Evolutionary conservation across 129 eudicot species (phyloP).

Genomic region (Centella asiatica): DNA sequence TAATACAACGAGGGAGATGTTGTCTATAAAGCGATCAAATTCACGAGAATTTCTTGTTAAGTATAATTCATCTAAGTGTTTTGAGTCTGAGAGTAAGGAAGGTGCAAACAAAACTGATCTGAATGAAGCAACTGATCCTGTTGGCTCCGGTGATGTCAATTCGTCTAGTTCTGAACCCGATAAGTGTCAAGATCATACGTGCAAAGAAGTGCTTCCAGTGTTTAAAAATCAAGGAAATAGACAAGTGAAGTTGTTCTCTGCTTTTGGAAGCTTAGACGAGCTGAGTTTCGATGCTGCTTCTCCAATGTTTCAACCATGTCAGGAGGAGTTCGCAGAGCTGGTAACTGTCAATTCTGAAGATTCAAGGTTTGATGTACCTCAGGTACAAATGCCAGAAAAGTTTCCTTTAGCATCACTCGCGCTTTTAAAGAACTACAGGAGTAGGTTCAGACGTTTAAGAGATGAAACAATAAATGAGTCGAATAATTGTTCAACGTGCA

Average conservation of each 20-base stretch:
- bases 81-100: slow-evolving; percentile 12
- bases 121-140: slow-evolving; percentile 16
- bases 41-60: neutral
- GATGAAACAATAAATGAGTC: neutral
- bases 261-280: slow-evolving; percentile 15
- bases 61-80: slow-evolving; percentile 7
- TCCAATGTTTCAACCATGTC: slow-evolving; percentile 24
- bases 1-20: too few relatives aligned
- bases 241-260: slow-evolving; percentile 1
- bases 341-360: slow-evolving; percentile 28
- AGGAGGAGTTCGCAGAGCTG: slow-evolving; percentile 25
- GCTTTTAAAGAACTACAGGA: slow-evolving; percentile 17
- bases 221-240: slow-evolving; percentile 15
- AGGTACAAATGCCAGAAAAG: slow-evolving; percentile 4
- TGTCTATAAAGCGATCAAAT: slow-evolving; percentile 19
- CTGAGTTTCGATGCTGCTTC: slow-evolving; percentile 20
- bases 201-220: neutral
- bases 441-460: slow-evolving; percentile 17
- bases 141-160: neutral
- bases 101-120: slow-evolving; percentile 9
- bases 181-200: too few relatives aligned
- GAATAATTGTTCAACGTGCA: neutral
- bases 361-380: slow-evolving; percentile 16
- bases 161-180: too few relatives aligned
- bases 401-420: slow-evolving; percentile 13